A percentile compares a stretch with the other conserved stretches of the same genome.
Conservation (phyloP, 495 filamentous ascomycete genomes). For the Amphirosellinia nigrospora region DNA sequence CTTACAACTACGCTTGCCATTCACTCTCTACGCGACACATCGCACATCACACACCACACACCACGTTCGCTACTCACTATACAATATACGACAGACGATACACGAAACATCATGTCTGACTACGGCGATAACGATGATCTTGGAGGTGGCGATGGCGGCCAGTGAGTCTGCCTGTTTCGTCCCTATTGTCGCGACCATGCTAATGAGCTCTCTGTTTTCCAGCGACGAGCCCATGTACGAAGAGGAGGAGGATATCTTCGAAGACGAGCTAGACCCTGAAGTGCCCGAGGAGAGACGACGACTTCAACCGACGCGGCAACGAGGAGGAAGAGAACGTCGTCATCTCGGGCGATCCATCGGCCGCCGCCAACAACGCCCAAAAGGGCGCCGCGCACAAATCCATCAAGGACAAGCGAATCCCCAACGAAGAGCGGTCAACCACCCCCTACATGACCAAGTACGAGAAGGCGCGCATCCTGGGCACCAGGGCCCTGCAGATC, state of each 20-base stretch:
- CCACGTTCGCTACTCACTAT: background rate
- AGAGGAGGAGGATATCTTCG: slow-evolving; percentile 47
- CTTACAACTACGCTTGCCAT: slow-evolving; percentile 13
- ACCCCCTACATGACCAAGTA: slow-evolving; percentile 99
- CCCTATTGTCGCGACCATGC: slow-evolving; percentile 9
- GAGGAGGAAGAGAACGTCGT: slow-evolving; percentile 65
- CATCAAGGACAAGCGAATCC: slow-evolving; percentile 85
- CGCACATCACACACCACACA: background rate
- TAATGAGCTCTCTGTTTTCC: slow-evolving; percentile 26
- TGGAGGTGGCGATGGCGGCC: slow-evolving; percentile 51
- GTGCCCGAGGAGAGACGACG: slow-evolving; percentile 66
- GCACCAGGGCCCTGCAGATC: slow-evolving; percentile 93
- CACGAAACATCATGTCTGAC: slow-evolving; percentile 74
- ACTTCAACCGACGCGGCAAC: slow-evolving; percentile 52
- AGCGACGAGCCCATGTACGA: slow-evolving; percentile 63
- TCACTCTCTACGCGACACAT: slow-evolving; percentile 18
- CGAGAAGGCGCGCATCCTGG: slow-evolving; percentile 89
- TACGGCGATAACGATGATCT: slow-evolving; percentile 74
- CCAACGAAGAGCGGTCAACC: slow-evolving; percentile 84
- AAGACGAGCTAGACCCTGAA: slow-evolving; percentile 59
- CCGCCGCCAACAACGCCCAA: slow-evolving; percentile 58
- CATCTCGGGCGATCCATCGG: slow-evolving; percentile 75
- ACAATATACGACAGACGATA: background rate
- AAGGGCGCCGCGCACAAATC: slow-evolving; percentile 57
- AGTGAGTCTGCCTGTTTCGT: slow-evolving; percentile 38